Evolutionary conservation across 257 asterid genomes (phyloP), one percentile per base, ranked within the genome.

Genomic region (Solanum infundibuliforme): DNA sequence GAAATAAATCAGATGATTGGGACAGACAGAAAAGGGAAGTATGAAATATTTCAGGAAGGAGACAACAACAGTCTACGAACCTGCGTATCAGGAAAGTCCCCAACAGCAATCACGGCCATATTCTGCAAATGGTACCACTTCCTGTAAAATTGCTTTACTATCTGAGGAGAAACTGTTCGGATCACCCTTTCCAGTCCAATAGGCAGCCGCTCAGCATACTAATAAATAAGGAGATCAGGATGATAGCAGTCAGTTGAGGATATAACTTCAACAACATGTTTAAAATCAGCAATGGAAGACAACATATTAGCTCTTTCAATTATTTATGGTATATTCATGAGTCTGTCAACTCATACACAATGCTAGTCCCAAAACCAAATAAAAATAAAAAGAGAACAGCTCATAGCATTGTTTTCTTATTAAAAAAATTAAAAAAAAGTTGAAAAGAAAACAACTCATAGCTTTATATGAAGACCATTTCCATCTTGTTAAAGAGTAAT

Each of bases 201-300:
- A 36, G 99, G 99, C 83, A 93, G 77, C 87, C 98, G 96, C 86
- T 96, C 98, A 41, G 99, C 99, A 89, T 96, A 96, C 99, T 96
- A 88, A 91, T 92, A 88, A 35, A 83, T 81, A 88, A 46, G 83
- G 34, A 71, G 69, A 29, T 71, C 52, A 46, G 69, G 69, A 48
- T 6, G 69, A 48, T 21, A 34, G 86, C 86, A 5, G 65, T 31
- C 86, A 82, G 65, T 82, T 29, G 43, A 82, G 86, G 86, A 48
- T 29, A 82, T 48, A 82, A 82, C 41, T 82, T 58, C 41, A 48
- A 76, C 35, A 76, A 48, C 86, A 82, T 29, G 68, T 48, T 82
- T 82, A 82, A 82, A 48, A 29, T 43, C 85, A 79, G 66, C 66
- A 43, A 43, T 7, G 11, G 36, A 16, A 81, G 29, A 46, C 85